Evolutionary conservation across 768 basidiomycete species (phyloP).

Genomic region (Trametes cingulata): DNA sequence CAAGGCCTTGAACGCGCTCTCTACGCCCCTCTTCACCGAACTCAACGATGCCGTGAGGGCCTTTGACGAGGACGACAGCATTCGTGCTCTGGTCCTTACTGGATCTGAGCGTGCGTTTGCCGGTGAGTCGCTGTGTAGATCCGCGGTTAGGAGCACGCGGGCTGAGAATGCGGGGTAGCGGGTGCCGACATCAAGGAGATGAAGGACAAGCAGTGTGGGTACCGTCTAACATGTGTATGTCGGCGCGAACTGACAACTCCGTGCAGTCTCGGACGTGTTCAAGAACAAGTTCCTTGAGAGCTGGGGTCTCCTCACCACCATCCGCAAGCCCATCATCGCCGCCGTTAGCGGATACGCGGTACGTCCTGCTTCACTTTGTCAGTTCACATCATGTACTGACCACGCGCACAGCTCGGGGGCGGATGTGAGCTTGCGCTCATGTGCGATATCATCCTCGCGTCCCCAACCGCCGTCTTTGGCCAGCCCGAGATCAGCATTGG

Average conservation of each 20-base stretch:
- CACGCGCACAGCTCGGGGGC: conserved; percentile 75
- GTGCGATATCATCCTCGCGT: conserved; percentile 93
- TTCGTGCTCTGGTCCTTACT: conserved; percentile 89
- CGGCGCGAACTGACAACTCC: conserved; percentile 25
- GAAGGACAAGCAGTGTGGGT: conserved; percentile 91
- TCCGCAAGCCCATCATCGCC: conserved; percentile 93
- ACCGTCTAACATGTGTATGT: neutral
- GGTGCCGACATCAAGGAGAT: conserved; percentile 99
- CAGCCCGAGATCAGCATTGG: conserved; percentile 97
- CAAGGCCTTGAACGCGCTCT: conserved; percentile 88
- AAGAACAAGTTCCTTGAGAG: conserved; percentile 80
- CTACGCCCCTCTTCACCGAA: conserved; percentile 75
- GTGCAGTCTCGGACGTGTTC: conserved; percentile 83
- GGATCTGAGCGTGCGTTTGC: conserved; percentile 94
- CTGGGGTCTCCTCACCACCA: conserved; percentile 72
- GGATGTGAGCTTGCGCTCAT: conserved; percentile 96
- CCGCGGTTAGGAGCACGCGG: neutral
- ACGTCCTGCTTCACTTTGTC: conserved; percentile 33
- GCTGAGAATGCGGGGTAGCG: conserved; percentile 46
- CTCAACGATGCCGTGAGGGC: conserved; percentile 75
- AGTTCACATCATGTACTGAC: neutral
- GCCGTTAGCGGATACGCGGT: conserved; percentile 95
- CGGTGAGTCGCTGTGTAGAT: conserved; percentile 48
- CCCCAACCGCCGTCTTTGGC: conserved; percentile 88
- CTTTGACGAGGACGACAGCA: conserved; percentile 65